Conservation (phyloP, 345 rosid genomes). For the Eucalyptus curtisii region DNA sequence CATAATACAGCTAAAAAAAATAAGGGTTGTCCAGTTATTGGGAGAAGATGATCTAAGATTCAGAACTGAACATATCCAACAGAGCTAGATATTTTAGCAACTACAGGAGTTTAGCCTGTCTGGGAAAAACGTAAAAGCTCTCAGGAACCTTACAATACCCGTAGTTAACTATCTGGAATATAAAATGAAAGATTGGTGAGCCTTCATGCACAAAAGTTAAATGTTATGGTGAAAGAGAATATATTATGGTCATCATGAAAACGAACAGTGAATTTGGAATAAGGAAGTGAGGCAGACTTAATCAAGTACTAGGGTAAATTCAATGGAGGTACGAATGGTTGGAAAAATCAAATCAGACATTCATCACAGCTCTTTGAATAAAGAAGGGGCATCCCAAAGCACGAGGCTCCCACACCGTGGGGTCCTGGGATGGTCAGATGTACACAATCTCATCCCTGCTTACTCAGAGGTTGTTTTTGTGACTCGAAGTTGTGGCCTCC, state of each 20-base stretch:
- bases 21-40: background rate
- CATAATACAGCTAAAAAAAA: background rate
- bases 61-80: background rate
- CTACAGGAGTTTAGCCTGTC: background rate
- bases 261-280: background rate
- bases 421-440: background rate
- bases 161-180: background rate
- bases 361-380: background rate
- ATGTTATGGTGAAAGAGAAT: background rate
- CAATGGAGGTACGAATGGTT: background rate
- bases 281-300: background rate
- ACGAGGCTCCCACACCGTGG: background rate
- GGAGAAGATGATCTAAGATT: background rate
- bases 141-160: background rate
- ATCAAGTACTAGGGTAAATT: background rate
- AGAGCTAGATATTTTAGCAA: background rate
- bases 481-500: background rate
- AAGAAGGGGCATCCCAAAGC: background rate
- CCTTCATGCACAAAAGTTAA: background rate
- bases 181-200: background rate
- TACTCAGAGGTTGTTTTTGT: background rate
- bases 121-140: background rate
- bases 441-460: background rate
- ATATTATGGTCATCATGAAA: background rate
- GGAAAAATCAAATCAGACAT: background rate